Conservation (phyloP, 306 rosid species). For the Sechiopsis laciniata region DNA sequence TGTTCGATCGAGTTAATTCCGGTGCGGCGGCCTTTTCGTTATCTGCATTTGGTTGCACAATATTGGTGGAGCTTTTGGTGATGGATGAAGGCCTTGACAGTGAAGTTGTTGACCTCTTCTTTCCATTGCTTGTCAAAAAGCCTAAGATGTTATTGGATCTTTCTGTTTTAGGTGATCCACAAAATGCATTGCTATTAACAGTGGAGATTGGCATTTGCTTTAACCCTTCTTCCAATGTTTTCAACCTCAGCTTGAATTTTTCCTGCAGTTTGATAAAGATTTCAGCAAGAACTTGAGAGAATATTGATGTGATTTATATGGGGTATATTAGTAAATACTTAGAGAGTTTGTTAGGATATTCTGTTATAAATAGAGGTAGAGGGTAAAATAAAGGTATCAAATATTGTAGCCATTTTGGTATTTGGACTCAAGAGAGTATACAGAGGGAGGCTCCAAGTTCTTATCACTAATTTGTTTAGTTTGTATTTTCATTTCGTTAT, state of each 20-base stretch:
- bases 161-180: constrained; percentile 46
- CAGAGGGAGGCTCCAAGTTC: no score
- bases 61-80: constrained; percentile 37
- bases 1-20: constrained; percentile 33
- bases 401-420: no score
- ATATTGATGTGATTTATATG: no score
- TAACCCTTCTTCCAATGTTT: constrained; percentile 80
- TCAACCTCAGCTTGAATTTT: constrained; percentile 75
- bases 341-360: no score
- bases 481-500: no score
- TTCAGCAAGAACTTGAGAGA: neutral
- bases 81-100: constrained; percentile 52
- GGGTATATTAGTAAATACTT: no score
- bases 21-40: constrained; percentile 32
- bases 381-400: no score
- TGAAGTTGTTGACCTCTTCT: constrained; percentile 67
- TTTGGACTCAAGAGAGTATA: no score
- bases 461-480: no score
- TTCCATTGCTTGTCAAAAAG: constrained; percentile 51
- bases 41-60: constrained; percentile 36
- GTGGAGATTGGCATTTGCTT: constrained; percentile 43
- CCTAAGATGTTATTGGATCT: constrained; percentile 56
- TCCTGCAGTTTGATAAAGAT: constrained; percentile 42
- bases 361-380: no score
- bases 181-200: constrained; percentile 33